phyloP scores from a whole-genome alignment of 305 asterid species.

The Solanum hybrid region DNA sequence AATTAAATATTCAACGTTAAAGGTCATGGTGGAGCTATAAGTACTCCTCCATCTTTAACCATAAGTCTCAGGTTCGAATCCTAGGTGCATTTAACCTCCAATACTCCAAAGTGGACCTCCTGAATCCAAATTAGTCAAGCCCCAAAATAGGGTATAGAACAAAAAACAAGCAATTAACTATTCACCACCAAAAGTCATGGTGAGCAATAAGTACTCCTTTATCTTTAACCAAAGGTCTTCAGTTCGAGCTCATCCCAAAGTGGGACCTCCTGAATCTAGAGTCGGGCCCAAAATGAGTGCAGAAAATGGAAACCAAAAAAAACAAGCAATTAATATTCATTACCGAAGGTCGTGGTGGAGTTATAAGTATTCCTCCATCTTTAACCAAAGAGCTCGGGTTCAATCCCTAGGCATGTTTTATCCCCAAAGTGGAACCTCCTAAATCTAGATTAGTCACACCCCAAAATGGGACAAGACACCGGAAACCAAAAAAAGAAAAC shows the following conservation, averaged over 20 bases:
- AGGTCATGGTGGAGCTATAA: background rate
- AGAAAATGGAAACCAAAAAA: background rate
- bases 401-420: background rate
- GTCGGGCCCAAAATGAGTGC: background rate
- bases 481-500: background rate
- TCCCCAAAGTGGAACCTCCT: background rate
- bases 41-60: background rate
- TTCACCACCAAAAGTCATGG: background rate
- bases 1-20: background rate
- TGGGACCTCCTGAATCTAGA: background rate
- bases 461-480: background rate
- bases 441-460: background rate
- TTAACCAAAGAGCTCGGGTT: background rate
- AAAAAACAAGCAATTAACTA: background rate
- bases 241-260: background rate
- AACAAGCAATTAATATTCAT: background rate
- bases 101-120: background rate
- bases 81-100: background rate
- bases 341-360: too few species aligned
- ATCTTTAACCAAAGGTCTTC: too few species aligned
- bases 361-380: background rate
- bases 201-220: background rate
- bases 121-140: background rate
- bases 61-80: background rate
- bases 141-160: background rate